Evolutionary conservation across 2,329 filamentous ascomycete genomes (phyloP).

Genomic region (Zasmidium citrigriseum): DNA sequence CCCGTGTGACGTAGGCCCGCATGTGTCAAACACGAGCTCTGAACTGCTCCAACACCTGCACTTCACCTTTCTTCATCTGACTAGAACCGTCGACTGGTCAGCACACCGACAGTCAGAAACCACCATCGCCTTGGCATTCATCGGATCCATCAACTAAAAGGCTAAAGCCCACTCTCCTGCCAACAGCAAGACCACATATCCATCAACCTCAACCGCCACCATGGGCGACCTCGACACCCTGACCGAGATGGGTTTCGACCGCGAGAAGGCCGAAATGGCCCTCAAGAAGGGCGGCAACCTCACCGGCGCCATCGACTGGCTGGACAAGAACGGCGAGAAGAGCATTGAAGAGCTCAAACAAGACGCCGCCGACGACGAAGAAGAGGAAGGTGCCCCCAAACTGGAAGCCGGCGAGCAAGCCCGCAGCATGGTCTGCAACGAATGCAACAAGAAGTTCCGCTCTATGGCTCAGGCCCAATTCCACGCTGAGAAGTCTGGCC

Average conservation of each 20-base stretch:
- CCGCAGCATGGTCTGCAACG: conserved; percentile 86
- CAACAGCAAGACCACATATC: background rate
- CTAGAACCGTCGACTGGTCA: too few relatives aligned
- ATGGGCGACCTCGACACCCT: conserved; percentile 61
- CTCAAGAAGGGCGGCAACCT: conserved; percentile 79
- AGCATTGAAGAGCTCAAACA: conserved; percentile 75
- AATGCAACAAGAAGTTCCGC: conserved; percentile 89
- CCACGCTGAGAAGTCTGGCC: conserved; percentile 87
- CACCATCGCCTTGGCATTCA: too few relatives aligned
- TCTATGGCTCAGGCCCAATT: conserved; percentile 80
- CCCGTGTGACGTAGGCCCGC: too few relatives aligned
- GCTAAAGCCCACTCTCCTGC: too few relatives aligned
- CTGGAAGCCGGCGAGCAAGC: conserved; percentile 71
- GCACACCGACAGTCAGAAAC: too few relatives aligned
- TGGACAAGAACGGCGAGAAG: conserved; percentile 88
- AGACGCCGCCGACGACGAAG: conserved; percentile 39
- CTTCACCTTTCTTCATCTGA: too few relatives aligned
- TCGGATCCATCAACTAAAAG: too few relatives aligned
- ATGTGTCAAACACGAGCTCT: too few relatives aligned
- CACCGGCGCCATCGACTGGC: conserved; percentile 87
- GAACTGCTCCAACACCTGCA: too few relatives aligned
- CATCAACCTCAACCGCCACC: conserved; percentile 33
- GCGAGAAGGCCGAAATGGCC: conserved; percentile 77
- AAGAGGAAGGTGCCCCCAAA: conserved; percentile 55
- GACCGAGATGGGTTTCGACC: conserved; percentile 76